Percentiles rank a stretch among this genome's conserved stretches.
phyloP scores from a whole-genome alignment of 106 monocot genomes.

The Phalaenopsis aphrodite region DNA sequence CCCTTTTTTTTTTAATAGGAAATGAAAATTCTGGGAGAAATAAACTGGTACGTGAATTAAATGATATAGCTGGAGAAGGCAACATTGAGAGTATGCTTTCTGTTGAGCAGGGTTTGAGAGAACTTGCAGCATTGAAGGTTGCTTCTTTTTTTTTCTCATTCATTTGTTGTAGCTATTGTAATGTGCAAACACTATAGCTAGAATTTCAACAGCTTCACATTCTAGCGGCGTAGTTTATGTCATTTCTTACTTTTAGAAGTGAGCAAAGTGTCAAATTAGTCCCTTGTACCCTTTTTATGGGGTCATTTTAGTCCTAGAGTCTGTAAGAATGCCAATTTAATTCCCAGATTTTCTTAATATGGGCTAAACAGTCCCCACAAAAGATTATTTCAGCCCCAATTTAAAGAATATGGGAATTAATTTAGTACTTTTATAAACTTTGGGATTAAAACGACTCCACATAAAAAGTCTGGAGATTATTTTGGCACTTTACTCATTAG shows the following conservation, averaged over 20 bases:
- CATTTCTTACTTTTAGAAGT: not conserved
- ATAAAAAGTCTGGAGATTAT: no score
- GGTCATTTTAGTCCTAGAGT: no score
- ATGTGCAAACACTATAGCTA: not conserved
- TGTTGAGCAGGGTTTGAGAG: conserved; percentile 88
- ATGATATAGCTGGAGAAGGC: conserved; percentile 83
- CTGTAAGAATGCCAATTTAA: no score
- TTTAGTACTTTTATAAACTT: no score
- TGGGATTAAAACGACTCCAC: no score
- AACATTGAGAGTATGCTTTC: conserved; percentile 95
- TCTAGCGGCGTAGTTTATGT: not conserved
- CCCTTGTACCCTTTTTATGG: no score
- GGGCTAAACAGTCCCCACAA: no score
- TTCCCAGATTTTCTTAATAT: no score
- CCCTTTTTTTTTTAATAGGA: not conserved
- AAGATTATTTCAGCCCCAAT: no score
- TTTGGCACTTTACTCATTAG: no score
- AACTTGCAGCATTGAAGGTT: conserved; percentile 80
- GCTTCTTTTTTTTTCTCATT: not conserved
- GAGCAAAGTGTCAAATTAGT: not conserved
- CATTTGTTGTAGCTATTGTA: not conserved
- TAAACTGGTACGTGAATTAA: conserved; percentile 57
- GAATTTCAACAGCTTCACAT: not conserved
- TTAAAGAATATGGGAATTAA: no score
- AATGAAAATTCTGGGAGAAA: conserved; percentile 47